Evolutionary conservation across 495 filamentous ascomycete genomes (phyloP), one percentile per base, ranked within the genome.

Genomic region (Poronia punctata): DNA sequence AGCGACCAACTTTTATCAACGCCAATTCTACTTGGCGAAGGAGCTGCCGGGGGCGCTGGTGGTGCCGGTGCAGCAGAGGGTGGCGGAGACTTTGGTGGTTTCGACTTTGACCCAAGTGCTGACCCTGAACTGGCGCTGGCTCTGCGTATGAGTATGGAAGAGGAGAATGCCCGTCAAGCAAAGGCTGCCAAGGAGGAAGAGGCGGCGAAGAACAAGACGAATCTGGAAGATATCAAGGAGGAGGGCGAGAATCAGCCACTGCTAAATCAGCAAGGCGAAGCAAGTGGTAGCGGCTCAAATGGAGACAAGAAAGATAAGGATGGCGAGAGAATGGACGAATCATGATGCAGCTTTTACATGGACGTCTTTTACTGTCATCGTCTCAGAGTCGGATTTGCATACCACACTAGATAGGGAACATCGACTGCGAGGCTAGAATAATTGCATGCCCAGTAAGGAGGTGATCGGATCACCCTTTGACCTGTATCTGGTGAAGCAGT

Each of bases 61-160:
- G 66, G 53, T 5, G 65, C 60, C 36, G 64, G 62, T 35, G 57
- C 57, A 19, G 71, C 67, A 15, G 74, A 64, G 24, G 75, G 64
- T 8, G 74, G 60, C 31, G 78, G 74, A 4, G 80, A 75, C 35
- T 82, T 74, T 23, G 75, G 67, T 33, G 74, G 70, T 20, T 93
- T 80, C 66, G 85, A 74, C 52, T 82, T 85, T 60, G 84, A 83
- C 70, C 88, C 74, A 45, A 83, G 75, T 59, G 71, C 79, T 41
- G 92, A 98, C 60, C 92, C 92, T 20, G 92, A 97, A 59, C 60
- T 98, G 59, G 92, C 92, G 2, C 74, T 98, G 40, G 92, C 93
- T n/a, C 70, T 98, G 58, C 78, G 92, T 45, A 90, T 99, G 85
- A 94, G 86, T 57, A 84, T 93, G 76, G 93, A 99, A 61, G 93